Percentiles rank a stretch among this genome's conserved stretches.
Conservation (phyloP, 2,329 filamentous ascomycete species). For the Coniochaeta prunicola region DNA sequence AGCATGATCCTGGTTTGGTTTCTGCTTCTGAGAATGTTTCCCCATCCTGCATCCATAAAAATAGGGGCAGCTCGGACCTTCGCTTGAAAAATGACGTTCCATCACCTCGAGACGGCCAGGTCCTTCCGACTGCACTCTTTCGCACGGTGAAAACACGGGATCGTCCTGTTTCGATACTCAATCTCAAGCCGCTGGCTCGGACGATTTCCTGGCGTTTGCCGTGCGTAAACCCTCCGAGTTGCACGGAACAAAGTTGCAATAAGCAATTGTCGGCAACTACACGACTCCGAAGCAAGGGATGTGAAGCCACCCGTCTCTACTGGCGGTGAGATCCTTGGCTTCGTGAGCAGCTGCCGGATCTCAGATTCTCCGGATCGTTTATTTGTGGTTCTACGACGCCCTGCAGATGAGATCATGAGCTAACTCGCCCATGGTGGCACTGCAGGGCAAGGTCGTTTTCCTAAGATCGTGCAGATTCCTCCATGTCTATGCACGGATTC, state of each 20-base stretch:
- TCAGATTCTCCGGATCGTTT: neutral
- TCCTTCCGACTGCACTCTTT: neutral
- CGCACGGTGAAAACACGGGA: neutral
- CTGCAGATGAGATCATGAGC: neutral
- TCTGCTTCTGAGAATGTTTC: neutral
- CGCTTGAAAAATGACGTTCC: neutral
- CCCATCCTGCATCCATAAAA: neutral
- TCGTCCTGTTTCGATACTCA: neutral
- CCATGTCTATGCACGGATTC: neutral
- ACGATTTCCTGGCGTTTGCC: neutral
- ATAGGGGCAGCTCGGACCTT: slow-evolving; percentile 3
- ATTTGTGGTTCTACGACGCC: neutral
- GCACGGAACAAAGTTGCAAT: neutral
- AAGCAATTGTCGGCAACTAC: neutral
- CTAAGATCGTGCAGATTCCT: neutral
- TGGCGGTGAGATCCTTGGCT: neutral
- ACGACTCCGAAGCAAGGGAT: neutral
- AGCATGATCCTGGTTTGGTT: neutral
- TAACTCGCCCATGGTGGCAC: neutral
- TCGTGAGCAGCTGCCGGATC: neutral
- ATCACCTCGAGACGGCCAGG: neutral
- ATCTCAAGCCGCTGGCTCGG: neutral
- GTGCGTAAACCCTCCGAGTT: neutral
- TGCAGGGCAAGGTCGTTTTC: neutral
- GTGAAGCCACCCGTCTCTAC: neutral